Evolutionary conservation across 768 basidiomycete species (phyloP).

Genomic region (Boletus edulis): DNA sequence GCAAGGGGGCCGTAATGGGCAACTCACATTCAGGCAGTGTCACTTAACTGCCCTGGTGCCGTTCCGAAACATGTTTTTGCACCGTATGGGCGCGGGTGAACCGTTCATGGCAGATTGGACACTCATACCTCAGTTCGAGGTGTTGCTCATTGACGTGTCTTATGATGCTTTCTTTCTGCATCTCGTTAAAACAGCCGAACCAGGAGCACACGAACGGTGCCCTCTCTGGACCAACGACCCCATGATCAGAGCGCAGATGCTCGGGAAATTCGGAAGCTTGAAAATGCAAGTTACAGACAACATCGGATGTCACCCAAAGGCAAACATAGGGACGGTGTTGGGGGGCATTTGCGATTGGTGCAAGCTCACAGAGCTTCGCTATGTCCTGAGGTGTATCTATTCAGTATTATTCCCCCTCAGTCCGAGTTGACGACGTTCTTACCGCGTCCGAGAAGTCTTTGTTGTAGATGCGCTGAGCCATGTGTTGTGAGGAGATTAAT

Average conservation of each 20-base stretch:
- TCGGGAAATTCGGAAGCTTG: slow-evolving; percentile 11
- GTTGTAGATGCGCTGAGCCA: not conserved
- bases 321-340: slow-evolving; percentile 13
- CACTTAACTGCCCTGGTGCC: slow-evolving; percentile 4
- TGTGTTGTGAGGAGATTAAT: not conserved
- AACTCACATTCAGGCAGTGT: not conserved
- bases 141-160: slow-evolving; percentile 30
- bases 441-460: slow-evolving; percentile 10
- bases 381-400: slow-evolving; percentile 5
- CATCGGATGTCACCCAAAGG: slow-evolving; percentile 6
- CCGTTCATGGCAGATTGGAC: slow-evolving; percentile 16
- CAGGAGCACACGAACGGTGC: slow-evolving; percentile 16
- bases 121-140: slow-evolving; percentile 12
- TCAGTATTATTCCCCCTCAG: slow-evolving; percentile 2
- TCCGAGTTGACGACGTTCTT: not conserved
- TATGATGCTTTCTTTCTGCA: slow-evolving; percentile 29
- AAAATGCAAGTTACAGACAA: slow-evolving; percentile 4
- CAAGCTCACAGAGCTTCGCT: not conserved
- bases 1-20: not conserved
- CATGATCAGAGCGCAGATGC: slow-evolving; percentile 22
- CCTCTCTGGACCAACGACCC: slow-evolving; percentile 17
- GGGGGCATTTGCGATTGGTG: not conserved
- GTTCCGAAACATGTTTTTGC: slow-evolving; percentile 9
- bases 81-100: slow-evolving; percentile 29
- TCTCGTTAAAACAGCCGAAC: slow-evolving; percentile 10